Evolutionary conservation across 257 asterid genomes (phyloP).

Genomic region (Jaltomata sinuosa): DNA sequence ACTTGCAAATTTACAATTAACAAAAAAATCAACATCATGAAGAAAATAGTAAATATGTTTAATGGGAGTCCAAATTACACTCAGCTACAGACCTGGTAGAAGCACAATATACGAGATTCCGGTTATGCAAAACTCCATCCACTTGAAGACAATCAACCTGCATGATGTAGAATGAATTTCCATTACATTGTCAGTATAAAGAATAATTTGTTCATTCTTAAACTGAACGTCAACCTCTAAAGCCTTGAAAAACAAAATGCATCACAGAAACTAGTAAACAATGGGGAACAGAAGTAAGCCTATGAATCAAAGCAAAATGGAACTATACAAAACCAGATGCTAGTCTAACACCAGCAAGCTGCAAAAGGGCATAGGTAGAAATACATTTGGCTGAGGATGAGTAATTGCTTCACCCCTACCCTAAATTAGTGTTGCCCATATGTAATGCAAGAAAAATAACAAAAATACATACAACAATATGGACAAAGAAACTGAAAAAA

Average conservation of each 20-base stretch:
- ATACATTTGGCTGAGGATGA: neutral
- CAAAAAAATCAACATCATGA: neutral
- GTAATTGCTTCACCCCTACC: neutral
- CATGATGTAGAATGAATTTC: conserved; percentile 3
- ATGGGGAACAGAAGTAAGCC: neutral
- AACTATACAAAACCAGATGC: neutral
- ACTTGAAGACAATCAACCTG: conserved; percentile 98
- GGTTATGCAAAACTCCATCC: conserved; percentile 87
- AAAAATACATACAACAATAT: neutral
- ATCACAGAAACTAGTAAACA: neutral
- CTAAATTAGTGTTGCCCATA: neutral
- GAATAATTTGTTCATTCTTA: neutral
- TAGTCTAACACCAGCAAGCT: neutral
- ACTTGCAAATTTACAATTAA: neutral
- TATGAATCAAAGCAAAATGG: neutral
- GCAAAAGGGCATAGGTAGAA: neutral
- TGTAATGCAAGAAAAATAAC: neutral
- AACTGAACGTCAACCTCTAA: neutral
- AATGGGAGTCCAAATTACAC: neutral
- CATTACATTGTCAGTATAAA: neutral
- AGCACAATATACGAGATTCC: conserved; percentile 93
- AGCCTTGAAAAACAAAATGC: neutral
- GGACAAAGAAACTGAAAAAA: neutral
- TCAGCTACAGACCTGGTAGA: conserved; percentile 65
- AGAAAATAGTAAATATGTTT: neutral